Conservation (phyloP, 73 alveolate genomes). For the Paramecium sonneborni region DNA sequence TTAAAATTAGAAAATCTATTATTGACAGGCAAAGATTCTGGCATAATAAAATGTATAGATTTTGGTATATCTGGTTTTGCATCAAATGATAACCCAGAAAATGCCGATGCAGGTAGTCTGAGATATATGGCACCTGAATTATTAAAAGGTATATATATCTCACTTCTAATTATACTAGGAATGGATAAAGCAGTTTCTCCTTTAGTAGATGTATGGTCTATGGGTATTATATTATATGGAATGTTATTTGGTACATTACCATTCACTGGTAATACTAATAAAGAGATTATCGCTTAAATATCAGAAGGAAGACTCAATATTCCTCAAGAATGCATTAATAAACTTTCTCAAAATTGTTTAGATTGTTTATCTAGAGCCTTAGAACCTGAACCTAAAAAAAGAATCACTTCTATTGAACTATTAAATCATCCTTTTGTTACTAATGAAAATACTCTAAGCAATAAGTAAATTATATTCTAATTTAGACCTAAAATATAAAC, state of each 20-base stretch:
- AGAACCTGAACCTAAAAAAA: slow-evolving; percentile 40
- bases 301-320: slow-evolving; percentile 34
- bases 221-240: slow-evolving; percentile 74
- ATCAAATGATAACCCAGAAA: slow-evolving; percentile 57
- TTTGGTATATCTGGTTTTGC: slow-evolving; percentile 73
- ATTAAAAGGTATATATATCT: slow-evolving; percentile 30
- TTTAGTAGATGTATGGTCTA: slow-evolving; percentile 69
- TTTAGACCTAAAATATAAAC: background rate
- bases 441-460: background rate
- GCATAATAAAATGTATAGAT: slow-evolving; percentile 54
- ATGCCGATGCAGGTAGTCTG: slow-evolving; percentile 74
- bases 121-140: slow-evolving; percentile 74
- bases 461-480: background rate
- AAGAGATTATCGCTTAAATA: slow-evolving; percentile 59
- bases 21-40: slow-evolving; percentile 49
- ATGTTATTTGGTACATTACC: slow-evolving; percentile 74
- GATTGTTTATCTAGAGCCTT: slow-evolving; percentile 44
- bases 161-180: background rate
- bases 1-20: slow-evolving; percentile 91
- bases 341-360: slow-evolving; percentile 11
- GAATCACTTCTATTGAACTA: slow-evolving; percentile 54
- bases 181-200: slow-evolving; percentile 66
- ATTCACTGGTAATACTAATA: slow-evolving; percentile 69
- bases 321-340: slow-evolving; percentile 31
- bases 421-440: slow-evolving; percentile 59